Conservation (phyloP, 208 protist species). For the Trypanosoma brucei region DNA sequence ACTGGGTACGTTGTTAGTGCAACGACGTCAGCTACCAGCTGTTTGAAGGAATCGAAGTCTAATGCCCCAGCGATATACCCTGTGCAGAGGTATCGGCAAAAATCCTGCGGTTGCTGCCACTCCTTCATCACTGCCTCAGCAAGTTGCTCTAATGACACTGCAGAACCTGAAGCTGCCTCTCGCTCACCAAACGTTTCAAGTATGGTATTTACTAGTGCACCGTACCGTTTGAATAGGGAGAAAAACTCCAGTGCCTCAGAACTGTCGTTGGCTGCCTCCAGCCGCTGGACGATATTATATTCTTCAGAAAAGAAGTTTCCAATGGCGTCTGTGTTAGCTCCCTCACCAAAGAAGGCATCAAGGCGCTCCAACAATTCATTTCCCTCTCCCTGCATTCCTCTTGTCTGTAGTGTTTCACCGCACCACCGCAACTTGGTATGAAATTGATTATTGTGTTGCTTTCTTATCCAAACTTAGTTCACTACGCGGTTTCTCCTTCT, state of each 20-base stretch:
- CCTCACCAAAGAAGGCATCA: conserved; percentile 62
- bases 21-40: conserved; percentile 58
- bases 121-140: conserved; percentile 46
- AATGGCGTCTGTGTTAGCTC: conserved; percentile 56
- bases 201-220: conserved; percentile 45
- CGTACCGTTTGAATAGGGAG: conserved; percentile 53
- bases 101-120: conserved; percentile 28
- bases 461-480: no score
- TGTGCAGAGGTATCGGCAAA: conserved; percentile 48
- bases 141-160: conserved; percentile 27
- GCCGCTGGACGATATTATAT: conserved; percentile 22
- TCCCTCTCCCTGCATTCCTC: not conserved
- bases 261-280: conserved; percentile 38
- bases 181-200: conserved; percentile 40
- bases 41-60: conserved; percentile 64
- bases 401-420: not conserved
- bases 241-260: conserved; percentile 46
- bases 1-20: conserved; percentile 37
- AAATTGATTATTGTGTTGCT: no score
- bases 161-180: conserved; percentile 2
- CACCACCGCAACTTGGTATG: no score
- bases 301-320: conserved; percentile 55
- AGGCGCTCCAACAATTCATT: conserved; percentile 38
- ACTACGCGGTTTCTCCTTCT: no score
- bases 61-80: conserved; percentile 68